These are phyloP conservation scores for Grosmannia serpens DNA, from an alignment of 2,329 filamentous ascomycete species.

Conservation along the genomic window DNA sequence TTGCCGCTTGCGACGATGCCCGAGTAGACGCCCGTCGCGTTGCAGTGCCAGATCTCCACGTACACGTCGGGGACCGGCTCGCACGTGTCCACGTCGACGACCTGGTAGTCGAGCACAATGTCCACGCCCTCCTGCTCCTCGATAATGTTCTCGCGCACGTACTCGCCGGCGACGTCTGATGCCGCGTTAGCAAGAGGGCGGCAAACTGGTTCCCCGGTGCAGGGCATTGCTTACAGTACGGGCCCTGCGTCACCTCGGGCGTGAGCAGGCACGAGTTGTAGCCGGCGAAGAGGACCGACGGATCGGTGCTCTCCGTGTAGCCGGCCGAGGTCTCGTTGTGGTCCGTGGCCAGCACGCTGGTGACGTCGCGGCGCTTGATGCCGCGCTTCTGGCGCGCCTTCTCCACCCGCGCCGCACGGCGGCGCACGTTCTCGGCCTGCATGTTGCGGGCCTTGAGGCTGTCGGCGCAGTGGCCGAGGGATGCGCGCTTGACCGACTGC, in stretches of 20 bases:
- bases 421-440: slow-evolving; percentile 23
- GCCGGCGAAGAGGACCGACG: slow-evolving; percentile 26
- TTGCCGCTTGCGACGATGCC: slow-evolving; percentile 22
- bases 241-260: slow-evolving; percentile 41
- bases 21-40: slow-evolving; percentile 29
- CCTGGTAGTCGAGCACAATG: slow-evolving; percentile 38
- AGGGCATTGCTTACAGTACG: slow-evolving; percentile 30
- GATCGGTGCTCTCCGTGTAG: slow-evolving; percentile 22
- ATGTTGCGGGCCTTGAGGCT: slow-evolving; percentile 26
- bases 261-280: slow-evolving; percentile 36
- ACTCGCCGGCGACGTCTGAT: slow-evolving; percentile 34
- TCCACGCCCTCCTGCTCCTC: slow-evolving; percentile 36
- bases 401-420: slow-evolving; percentile 17
- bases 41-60: slow-evolving; percentile 40
- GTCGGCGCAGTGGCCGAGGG: slow-evolving; percentile 25
- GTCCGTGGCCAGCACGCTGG: slow-evolving; percentile 11
- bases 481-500: slow-evolving; percentile 19
- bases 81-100: slow-evolving; percentile 43
- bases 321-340: slow-evolving; percentile 17
- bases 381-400: slow-evolving; percentile 1
- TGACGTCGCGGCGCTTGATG: not conserved
- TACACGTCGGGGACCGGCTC: slow-evolving; percentile 34
- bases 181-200: not conserved
- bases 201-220: not conserved
- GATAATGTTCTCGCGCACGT: slow-evolving; percentile 34